Percentiles rank a stretch among this genome's conserved stretches.
phyloP scores from a whole-genome alignment of 768 basidiomycete genomes.

The Leccinum obscurum region DNA sequence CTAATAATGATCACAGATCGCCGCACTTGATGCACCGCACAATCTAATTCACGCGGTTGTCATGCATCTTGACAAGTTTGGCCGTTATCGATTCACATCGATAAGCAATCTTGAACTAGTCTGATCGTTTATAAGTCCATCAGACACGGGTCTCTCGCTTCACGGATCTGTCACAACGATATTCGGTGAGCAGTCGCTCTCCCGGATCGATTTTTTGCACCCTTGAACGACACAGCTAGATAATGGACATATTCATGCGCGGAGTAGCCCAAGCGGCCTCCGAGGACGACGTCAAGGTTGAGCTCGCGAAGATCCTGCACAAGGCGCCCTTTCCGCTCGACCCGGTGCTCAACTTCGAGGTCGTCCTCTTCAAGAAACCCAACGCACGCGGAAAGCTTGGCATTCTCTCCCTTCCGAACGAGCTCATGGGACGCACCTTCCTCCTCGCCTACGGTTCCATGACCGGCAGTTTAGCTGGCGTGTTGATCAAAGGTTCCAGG shows the following conservation, averaged over 20 bases:
- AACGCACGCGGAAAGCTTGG: constrained; percentile 27
- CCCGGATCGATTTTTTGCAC: background rate
- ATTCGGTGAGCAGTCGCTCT: constrained; percentile 22
- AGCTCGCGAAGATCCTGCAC: constrained; percentile 35
- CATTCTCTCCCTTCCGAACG: constrained; percentile 33
- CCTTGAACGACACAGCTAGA: constrained; percentile 4
- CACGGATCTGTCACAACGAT: constrained; percentile 10
- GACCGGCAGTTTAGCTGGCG: constrained; percentile 13
- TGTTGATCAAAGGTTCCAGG: constrained; percentile 27
- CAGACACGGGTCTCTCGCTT: background rate
- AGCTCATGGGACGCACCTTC: constrained; percentile 23
- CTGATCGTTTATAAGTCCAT: constrained; percentile 18
- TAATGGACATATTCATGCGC: constrained; percentile 39
- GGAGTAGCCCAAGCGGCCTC: constrained; percentile 29
- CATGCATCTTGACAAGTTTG: background rate
- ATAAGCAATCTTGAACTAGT: background rate
- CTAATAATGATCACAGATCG: constrained; percentile 30
- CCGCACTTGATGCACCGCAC: constrained; percentile 11
- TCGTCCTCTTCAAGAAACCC: constrained; percentile 29
- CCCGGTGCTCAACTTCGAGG: constrained; percentile 34
- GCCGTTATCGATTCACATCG: constrained; percentile 19
- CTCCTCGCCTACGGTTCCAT: constrained; percentile 26
- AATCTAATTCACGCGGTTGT: background rate
- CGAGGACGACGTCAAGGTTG: constrained; percentile 33
- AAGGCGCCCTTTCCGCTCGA: constrained; percentile 33